phyloP scores from a whole-genome alignment of 345 rosid species.

The Eucalyptus globulus region DNA sequence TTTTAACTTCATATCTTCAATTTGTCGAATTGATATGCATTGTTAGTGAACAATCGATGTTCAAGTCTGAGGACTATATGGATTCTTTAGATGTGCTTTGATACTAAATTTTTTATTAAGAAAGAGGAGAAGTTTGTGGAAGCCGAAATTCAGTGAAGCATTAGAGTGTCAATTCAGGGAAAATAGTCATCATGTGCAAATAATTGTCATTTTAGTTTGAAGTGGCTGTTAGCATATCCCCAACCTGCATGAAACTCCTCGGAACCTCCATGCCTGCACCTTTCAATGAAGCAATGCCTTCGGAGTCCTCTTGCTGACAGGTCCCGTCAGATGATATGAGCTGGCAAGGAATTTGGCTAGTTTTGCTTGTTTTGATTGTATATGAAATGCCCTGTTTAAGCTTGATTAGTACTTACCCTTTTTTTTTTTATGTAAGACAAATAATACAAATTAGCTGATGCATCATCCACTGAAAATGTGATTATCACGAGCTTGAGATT shows the following conservation, averaged over 20 bases:
- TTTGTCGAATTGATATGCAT: not conserved
- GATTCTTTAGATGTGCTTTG: not conserved
- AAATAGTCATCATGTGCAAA: not conserved
- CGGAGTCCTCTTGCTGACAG: not conserved
- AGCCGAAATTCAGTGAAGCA: not conserved
- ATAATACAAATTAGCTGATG: not conserved
- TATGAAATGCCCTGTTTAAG: not conserved
- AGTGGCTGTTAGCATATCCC: not conserved
- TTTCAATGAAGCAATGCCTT: not conserved
- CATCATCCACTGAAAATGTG: not conserved
- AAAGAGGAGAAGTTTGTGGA: not conserved
- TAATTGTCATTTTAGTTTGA: not conserved
- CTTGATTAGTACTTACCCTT: not conserved
- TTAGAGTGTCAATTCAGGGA: not conserved
- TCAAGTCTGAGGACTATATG: not conserved
- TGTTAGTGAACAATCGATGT: not conserved
- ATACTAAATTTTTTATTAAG: not conserved
- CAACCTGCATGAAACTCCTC: not conserved
- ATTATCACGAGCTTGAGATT: not conserved
- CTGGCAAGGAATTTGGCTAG: not conserved
- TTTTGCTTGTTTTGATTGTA: not conserved
- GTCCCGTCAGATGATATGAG: not conserved
- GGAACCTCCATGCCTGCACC: not conserved
- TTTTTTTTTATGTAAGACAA: not conserved
- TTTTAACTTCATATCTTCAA: not conserved